phyloP scores from a whole-genome alignment of 1,139 yeast genomes.

The Diutina scorzettiae region DNA sequence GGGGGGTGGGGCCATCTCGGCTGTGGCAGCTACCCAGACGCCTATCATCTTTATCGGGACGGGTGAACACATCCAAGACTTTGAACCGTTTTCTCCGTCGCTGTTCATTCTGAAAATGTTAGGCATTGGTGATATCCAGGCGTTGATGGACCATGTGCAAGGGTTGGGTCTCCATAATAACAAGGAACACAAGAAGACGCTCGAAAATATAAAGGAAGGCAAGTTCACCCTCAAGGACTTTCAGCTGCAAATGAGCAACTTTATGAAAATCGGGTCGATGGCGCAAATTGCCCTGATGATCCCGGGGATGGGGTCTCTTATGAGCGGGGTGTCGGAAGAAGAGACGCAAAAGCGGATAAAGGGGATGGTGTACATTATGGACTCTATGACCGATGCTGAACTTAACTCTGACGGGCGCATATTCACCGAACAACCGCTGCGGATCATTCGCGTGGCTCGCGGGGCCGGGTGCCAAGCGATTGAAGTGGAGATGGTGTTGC shows the following conservation, averaged over 20 bases:
- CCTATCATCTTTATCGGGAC: slow-evolving; percentile 98
- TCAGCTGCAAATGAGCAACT: slow-evolving; percentile 90
- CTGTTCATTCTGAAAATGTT: slow-evolving; percentile 79
- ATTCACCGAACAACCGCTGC: slow-evolving; percentile 69
- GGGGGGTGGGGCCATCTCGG: slow-evolving; percentile 99
- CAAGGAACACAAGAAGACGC: slow-evolving; percentile 66
- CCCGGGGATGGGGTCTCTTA: slow-evolving; percentile 81
- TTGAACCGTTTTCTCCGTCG: slow-evolving; percentile 84
- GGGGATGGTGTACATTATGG: slow-evolving; percentile 86
- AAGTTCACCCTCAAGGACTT: slow-evolving; percentile 85
- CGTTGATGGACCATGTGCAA: slow-evolving; percentile 88
- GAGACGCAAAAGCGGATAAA: slow-evolving; percentile 76
- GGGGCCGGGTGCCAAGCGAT: slow-evolving; percentile 94
- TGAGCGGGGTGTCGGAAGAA: slow-evolving; percentile 84
- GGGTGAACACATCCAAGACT: slow-evolving; percentile 91
- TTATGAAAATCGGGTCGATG: slow-evolving; percentile 93
- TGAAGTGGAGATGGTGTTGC: slow-evolving; percentile 86
- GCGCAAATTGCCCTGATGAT: slow-evolving; percentile 92
- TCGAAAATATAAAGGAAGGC: slow-evolving; percentile 91
- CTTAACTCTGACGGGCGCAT: slow-evolving; percentile 82
- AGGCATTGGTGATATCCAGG: slow-evolving; percentile 93
- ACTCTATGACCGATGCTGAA: slow-evolving; percentile 90
- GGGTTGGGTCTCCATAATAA: slow-evolving; percentile 68
- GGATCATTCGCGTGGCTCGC: slow-evolving; percentile 82
- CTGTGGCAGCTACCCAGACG: slow-evolving; percentile 93